A percentile compares a stretch with the other conserved stretches of the same genome.
Conservation (phyloP, 345 rosid species). For the Salix arbutifolia region DNA sequence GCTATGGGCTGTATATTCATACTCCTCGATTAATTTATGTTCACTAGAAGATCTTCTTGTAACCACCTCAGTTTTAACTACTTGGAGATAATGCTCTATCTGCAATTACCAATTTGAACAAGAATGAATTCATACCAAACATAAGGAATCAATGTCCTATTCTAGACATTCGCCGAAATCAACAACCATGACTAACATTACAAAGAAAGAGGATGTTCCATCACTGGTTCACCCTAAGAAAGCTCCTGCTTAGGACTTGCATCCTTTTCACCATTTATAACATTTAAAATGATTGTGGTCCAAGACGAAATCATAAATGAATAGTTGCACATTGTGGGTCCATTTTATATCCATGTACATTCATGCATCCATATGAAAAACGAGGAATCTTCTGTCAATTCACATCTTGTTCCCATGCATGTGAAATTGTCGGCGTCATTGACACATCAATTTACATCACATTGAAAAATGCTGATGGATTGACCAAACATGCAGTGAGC, state of each 20-base stretch:
- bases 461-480: not conserved
- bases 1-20: slow-evolving; percentile 96
- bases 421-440: not conserved
- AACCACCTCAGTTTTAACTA: slow-evolving; percentile 86
- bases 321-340: not conserved
- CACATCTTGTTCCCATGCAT: not conserved
- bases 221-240: not conserved
- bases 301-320: not conserved
- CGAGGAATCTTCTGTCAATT: not conserved
- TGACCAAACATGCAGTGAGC: not conserved
- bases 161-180: not conserved
- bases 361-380: not conserved
- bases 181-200: not conserved
- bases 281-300: not conserved
- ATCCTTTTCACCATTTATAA: too few relatives aligned
- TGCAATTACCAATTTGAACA: slow-evolving; percentile 29
- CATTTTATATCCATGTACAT: not conserved
- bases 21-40: slow-evolving; percentile 63
- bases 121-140: not conserved
- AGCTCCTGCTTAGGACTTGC: not conserved
- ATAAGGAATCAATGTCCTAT: not conserved
- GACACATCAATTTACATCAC: not conserved
- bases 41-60: slow-evolving; percentile 40
- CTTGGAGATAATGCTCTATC: slow-evolving; percentile 97
- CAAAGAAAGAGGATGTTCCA: not conserved